Evolutionary conservation across 768 basidiomycete species (phyloP).

Genomic region (Lactifluus rugatus): DNA sequence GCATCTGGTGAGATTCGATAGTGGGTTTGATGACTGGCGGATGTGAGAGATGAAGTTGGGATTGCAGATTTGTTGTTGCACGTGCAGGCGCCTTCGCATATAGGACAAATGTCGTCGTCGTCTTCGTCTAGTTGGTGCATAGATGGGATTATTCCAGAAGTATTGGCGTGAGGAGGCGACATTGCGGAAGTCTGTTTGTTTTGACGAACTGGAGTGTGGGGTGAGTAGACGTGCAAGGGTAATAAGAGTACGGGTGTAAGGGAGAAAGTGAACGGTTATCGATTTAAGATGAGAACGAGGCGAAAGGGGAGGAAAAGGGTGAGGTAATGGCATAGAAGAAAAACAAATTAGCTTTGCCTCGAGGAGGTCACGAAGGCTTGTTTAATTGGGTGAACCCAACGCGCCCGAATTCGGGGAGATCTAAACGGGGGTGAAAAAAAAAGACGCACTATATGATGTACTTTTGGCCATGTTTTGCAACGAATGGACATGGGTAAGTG

Average conservation of each 20-base stretch:
- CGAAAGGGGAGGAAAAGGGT: constrained; percentile 3
- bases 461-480: constrained; percentile 34
- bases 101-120: constrained; percentile 80
- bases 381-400: constrained; percentile 1
- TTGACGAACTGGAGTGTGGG: constrained; percentile 29
- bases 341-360: constrained; percentile 14
- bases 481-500: constrained; percentile 36
- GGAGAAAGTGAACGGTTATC: constrained; percentile 1
- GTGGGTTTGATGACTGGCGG: background rate
- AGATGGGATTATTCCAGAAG: constrained; percentile 38
- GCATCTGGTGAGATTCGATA: constrained; percentile 2
- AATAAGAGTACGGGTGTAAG: background rate
- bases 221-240: constrained; percentile 11
- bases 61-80: constrained; percentile 39
- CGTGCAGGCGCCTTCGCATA: constrained; percentile 86
- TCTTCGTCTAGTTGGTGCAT: constrained; percentile 49
- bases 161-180: constrained; percentile 62
- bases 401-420: constrained; percentile 20
- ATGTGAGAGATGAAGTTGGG: background rate
- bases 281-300: constrained; percentile 11
- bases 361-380: constrained; percentile 16
- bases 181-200: constrained; percentile 51
- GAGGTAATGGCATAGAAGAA: constrained; percentile 15
- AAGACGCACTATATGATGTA: constrained; percentile 23
- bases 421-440: constrained; percentile 21